Percentiles rank a stretch among this genome's conserved stretches.
Conservation (phyloP, 2,329 filamentous ascomycete genomes). For the Arthroderma uncinatum region DNA sequence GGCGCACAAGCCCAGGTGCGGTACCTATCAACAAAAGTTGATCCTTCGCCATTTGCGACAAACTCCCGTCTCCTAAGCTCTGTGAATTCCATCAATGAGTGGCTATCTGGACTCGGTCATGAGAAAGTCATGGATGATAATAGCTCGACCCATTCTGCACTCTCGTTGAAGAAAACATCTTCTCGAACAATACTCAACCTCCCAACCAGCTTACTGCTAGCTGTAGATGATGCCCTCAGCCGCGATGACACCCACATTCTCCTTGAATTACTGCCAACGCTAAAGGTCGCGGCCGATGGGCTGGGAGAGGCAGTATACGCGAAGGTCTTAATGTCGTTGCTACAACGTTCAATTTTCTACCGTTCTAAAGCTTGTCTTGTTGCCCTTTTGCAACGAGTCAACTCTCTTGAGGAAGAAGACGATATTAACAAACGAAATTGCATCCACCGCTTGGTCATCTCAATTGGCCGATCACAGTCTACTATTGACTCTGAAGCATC, state of each 20-base stretch:
- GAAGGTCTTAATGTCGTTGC: constrained; percentile 38
- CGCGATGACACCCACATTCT: constrained; percentile 33
- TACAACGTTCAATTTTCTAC: constrained; percentile 51
- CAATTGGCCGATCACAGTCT: constrained; percentile 66
- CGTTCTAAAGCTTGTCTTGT: constrained; percentile 61
- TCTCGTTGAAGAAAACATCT: constrained; percentile 65
- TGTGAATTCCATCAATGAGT: constrained; percentile 69
- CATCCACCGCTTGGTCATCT: constrained; percentile 82
- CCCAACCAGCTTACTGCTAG: constrained; percentile 43
- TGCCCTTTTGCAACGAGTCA: constrained; percentile 57
- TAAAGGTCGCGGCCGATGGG: constrained; percentile 44
- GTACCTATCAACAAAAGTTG: constrained; percentile 84
- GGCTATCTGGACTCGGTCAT: constrained; percentile 73
- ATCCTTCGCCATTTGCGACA: constrained; percentile 76
- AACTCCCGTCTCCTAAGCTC: constrained; percentile 49
- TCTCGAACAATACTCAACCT: constrained; percentile 65
- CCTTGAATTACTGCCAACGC: constrained; percentile 45
- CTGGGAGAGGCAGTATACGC: constrained; percentile 57
- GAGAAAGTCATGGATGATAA: constrained; percentile 65
- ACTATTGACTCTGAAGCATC: constrained; percentile 44
- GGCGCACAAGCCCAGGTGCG: constrained; percentile 65
- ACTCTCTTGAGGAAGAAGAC: constrained; percentile 69
- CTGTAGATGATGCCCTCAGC: constrained; percentile 32
- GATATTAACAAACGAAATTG: constrained; percentile 93
- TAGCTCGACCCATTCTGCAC: constrained; percentile 55